Evolutionary conservation across 495 filamentous ascomycete species (phyloP), one percentile per base, ranked within the genome.

Genomic region (Chaetomidium leptoderma): DNA sequence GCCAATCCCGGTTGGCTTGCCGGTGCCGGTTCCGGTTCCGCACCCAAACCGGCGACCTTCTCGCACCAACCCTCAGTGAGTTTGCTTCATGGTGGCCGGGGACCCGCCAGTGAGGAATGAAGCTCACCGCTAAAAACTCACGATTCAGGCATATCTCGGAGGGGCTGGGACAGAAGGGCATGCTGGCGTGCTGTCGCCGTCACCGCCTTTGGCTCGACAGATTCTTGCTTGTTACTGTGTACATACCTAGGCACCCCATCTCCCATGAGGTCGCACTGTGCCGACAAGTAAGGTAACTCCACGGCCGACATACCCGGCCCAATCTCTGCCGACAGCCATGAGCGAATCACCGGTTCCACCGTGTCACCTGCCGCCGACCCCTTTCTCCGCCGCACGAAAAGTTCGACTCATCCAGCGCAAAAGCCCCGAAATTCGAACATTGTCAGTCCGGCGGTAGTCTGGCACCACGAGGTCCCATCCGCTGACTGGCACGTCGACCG

Each of bases 251-350:
- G n/a, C n/a, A n/a, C n/a, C n/a, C 43, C 46, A 29, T n/a, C 13
- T n/a, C 26, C 16, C 45, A 32, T 21, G 24, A 54, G 30, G n/a
- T 62, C 56, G 61, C 61, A 63, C 61, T 63, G 61, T 63, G 61
- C 35, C 50, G 37, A 51, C 49, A 35, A 7, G 14, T 46, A 47
- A 26, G 61, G 60, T 63, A 57, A 55, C 30, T 42, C 36, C 43
- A 30, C 19, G 45, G 57, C 57, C 61, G 51, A 56, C 47, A 33
- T 54, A 49, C 36, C 60, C 55, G 60, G 19, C 27, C 59, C 54
- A 62, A 58, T 53, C 48, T 47, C 35, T 33, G 42, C 43, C 51
- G 53, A 54, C 19, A 43, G 43, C 37, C 45, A 46, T 21, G 16
- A 47, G 14, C 48, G 35, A 42, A 51, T 57, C 49, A 61, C 46